These are phyloP conservation scores for Microbotryomycetes sp. DNA, from an alignment of 1,284 basidiomycete species.

Conservation along the genomic window DNA sequence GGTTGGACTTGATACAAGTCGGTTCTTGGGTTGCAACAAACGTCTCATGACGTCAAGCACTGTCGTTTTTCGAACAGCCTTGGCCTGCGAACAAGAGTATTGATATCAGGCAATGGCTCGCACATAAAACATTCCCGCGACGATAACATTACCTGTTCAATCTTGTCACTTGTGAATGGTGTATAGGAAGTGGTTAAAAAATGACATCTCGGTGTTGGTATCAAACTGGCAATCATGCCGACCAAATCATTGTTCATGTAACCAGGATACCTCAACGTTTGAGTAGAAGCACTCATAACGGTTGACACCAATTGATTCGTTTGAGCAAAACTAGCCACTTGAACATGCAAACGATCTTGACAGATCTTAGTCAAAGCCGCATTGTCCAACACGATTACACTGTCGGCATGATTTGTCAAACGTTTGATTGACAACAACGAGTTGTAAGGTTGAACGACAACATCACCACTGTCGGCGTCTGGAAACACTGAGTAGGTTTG, in stretches of 20 bases:
- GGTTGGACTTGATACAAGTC: conserved; percentile 80
- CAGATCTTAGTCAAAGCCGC: conserved; percentile 87
- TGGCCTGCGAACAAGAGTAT: conserved; percentile 52
- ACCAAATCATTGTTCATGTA: conserved; percentile 99
- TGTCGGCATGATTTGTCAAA: conserved; percentile 92
- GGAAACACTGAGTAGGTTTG: conserved; percentile 99
- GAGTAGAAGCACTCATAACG: conserved; percentile 94
- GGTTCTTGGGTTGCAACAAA: conserved; percentile 93
- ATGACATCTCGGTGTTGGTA: conserved; percentile 97
- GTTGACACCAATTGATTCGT: conserved; percentile 93
- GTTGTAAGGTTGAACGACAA: conserved; percentile 98
- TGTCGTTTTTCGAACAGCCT: conserved; percentile 83
- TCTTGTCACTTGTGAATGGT: conserved; percentile 92
- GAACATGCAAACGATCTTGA: conserved; percentile 58
- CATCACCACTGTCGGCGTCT: conserved; percentile 73
- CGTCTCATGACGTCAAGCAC: conserved; percentile 98
- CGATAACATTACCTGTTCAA: conserved; percentile 65
- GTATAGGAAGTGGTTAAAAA: conserved; percentile 99
- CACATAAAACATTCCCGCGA: not conserved
- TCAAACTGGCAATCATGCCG: conserved; percentile 92
- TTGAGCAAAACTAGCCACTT: conserved; percentile 87
- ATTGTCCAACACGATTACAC: conserved; percentile 95
- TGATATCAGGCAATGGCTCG: conserved; percentile 1
- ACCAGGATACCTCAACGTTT: conserved; percentile 92
- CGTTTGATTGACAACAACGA: conserved; percentile 88